Evolutionary conservation across 345 rosid genomes (phyloP).

Genomic region (Syzygium aromaticum): DNA sequence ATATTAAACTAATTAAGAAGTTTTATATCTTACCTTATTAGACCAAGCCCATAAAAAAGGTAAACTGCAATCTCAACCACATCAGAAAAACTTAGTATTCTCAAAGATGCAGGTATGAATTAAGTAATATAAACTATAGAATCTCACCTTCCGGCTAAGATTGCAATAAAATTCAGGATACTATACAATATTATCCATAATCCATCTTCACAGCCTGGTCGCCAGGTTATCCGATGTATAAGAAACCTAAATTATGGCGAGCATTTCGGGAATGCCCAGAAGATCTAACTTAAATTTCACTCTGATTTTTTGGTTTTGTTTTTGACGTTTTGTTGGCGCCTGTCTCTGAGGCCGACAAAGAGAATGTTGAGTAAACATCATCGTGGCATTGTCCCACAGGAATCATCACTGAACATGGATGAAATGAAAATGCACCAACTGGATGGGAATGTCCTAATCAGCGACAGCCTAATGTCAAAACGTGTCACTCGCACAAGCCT

Average conservation of each 20-base stretch:
- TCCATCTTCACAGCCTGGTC: background rate
- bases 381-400: background rate
- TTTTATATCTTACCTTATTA: no score
- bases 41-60: no score
- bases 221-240: background rate
- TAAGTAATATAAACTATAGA: background rate
- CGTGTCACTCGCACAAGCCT: background rate
- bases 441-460: background rate
- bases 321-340: no score
- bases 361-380: background rate
- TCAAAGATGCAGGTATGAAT: background rate
- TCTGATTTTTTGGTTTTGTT: no score
- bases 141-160: background rate
- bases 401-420: background rate
- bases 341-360: background rate
- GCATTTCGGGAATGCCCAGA: no score
- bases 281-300: no score
- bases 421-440: background rate
- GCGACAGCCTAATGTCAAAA: background rate
- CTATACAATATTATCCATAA: background rate
- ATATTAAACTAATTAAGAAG: no score
- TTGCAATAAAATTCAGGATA: background rate
- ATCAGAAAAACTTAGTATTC: background rate
- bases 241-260: background rate
- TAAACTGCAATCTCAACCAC: no score